Percentiles rank a stretch among this genome's conserved stretches.
These are phyloP conservation scores for Sporothrix inflata DNA, from an alignment of 2,329 filamentous ascomycete genomes.

Conservation along the genomic window DNA sequence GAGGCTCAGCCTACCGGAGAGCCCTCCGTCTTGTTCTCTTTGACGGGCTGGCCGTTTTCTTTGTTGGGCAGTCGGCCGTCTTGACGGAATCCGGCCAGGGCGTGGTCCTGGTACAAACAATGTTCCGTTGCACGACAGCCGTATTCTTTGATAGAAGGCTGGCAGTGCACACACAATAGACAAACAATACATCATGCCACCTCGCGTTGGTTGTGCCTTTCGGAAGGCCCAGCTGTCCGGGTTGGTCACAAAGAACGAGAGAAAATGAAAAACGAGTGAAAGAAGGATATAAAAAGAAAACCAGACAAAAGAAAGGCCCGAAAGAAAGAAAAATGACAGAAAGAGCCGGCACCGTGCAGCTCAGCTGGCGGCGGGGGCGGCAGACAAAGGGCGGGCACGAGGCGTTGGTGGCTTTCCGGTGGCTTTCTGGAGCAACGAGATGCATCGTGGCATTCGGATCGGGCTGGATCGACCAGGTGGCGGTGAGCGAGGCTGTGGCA, in stretches of 20 bases:
- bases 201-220: constrained; percentile 7
- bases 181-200: neutral
- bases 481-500: neutral
- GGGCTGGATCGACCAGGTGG: constrained; percentile 15
- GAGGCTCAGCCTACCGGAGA: neutral
- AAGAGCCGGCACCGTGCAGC: neutral
- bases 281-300: neutral
- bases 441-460: constrained; percentile 19
- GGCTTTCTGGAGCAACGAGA: neutral
- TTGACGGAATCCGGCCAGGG: constrained; percentile 14
- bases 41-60: constrained; percentile 20
- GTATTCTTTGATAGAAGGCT: constrained; percentile 12
- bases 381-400: neutral
- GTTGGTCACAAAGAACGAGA: constrained; percentile 16
- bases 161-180: neutral
- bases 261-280: neutral
- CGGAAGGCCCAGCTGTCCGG: neutral
- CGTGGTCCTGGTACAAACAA: neutral
- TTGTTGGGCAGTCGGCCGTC: constrained; percentile 21
- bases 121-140: constrained; percentile 6
- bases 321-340: neutral
- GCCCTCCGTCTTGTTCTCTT: neutral
- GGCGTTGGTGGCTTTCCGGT: neutral
- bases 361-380: neutral
- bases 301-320: neutral